Evolutionary conservation across 2,329 filamentous ascomycete genomes (phyloP).

Genomic region (Cercospora sp.): DNA sequence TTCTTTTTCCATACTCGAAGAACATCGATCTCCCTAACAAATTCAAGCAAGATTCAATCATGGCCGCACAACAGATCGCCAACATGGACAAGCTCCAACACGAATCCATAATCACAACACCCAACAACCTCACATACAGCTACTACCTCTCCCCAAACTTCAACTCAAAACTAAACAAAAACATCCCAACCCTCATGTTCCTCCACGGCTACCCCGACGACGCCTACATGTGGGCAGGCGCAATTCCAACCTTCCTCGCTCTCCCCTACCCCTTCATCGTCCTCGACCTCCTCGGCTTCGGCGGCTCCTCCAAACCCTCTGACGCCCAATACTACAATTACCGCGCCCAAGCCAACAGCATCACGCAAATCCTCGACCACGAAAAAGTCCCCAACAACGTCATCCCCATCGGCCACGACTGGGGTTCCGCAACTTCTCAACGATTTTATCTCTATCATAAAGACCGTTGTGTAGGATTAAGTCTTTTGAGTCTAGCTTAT

Average conservation of each 20-base stretch:
- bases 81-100: slow-evolving; percentile 33
- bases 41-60: not conserved
- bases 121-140: slow-evolving; percentile 33
- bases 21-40: not conserved
- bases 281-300: slow-evolving; percentile 44
- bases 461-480: slow-evolving; percentile 44
- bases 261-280: slow-evolving; percentile 39
- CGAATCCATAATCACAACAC: slow-evolving; percentile 30
- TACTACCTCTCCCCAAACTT: slow-evolving; percentile 36
- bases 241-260: slow-evolving; percentile 30
- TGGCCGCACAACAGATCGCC: slow-evolving; percentile 17
- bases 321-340: slow-evolving; percentile 42
- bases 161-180: slow-evolving; percentile 22
- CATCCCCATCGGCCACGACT: slow-evolving; percentile 25
- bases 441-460: slow-evolving; percentile 48
- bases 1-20: not conserved
- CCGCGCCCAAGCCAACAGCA: slow-evolving; percentile 40
- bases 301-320: slow-evolving; percentile 45
- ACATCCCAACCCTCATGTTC: slow-evolving; percentile 42
- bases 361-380: slow-evolving; percentile 45
- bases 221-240: slow-evolving; percentile 49
- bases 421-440: slow-evolving; percentile 44
- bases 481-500: slow-evolving; percentile 49
- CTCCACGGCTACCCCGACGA: slow-evolving; percentile 56
- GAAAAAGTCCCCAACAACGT: slow-evolving; percentile 35